These are phyloP conservation scores for Cornus suecica DNA, from an alignment of 148 eudicot genomes.

Conservation along the genomic window DNA sequence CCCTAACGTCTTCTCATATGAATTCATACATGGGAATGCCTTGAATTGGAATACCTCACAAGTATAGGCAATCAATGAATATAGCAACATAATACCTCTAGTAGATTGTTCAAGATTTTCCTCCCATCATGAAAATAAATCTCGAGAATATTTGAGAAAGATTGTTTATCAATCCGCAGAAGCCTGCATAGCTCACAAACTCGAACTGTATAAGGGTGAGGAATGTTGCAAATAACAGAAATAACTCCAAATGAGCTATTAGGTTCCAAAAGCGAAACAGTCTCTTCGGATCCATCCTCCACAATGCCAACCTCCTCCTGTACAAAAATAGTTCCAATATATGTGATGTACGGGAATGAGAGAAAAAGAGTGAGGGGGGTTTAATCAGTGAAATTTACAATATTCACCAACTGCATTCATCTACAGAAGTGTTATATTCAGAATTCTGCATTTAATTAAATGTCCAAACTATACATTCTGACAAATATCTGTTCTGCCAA, in stretches of 20 bases:
- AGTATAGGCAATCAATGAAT: neutral
- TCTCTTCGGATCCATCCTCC: slow-evolving; percentile 58
- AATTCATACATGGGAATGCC: too few species aligned
- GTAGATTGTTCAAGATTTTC: slow-evolving; percentile 63
- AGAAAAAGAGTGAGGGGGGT: neutral
- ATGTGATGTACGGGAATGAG: neutral
- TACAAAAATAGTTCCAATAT: neutral
- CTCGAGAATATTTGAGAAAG: slow-evolving; percentile 74
- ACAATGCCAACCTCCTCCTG: slow-evolving; percentile 78
- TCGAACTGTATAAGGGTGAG: slow-evolving; percentile 81
- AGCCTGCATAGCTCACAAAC: slow-evolving; percentile 78
- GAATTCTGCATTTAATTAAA: neutral
- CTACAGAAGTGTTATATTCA: neutral
- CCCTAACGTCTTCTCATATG: neutral
- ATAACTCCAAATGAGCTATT: slow-evolving; percentile 75
- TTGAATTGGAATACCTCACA: neutral
- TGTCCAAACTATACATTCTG: neutral
- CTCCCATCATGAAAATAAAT: slow-evolving; percentile 83
- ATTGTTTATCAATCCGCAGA: slow-evolving; percentile 84
- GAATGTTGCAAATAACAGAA: slow-evolving; percentile 82
- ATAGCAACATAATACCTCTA: slow-evolving; percentile 52
- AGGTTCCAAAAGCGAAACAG: slow-evolving; percentile 44
- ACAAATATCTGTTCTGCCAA: neutral
- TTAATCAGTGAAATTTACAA: neutral
- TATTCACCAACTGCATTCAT: neutral